Evolutionary conservation across 257 asterid species (phyloP).

Genomic region (Fraxinus quadrangulata): DNA sequence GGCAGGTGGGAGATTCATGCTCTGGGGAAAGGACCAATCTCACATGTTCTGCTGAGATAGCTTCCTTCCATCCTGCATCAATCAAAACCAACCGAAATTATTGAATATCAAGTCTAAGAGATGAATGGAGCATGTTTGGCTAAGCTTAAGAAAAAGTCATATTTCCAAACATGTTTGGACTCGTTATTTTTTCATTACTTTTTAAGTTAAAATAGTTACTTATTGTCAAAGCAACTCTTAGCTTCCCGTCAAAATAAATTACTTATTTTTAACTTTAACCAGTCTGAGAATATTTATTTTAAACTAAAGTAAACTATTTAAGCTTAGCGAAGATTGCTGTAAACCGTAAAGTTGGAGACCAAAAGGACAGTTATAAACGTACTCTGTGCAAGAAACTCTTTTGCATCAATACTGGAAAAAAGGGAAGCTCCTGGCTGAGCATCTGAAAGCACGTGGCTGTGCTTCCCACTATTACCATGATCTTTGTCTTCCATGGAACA

Average conservation of each 20-base stretch:
- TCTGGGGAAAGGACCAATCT: slow-evolving; percentile 53
- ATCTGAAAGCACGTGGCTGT: slow-evolving; percentile 27
- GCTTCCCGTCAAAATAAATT: not conserved
- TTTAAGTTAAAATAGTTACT: not conserved
- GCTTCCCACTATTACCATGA: slow-evolving; percentile 31
- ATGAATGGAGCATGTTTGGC: not conserved
- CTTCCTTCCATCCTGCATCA: slow-evolving; percentile 85
- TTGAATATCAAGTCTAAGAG: too few relatives aligned
- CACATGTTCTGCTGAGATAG: slow-evolving; percentile 69
- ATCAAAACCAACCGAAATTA: slow-evolving; percentile 2
- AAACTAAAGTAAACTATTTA: not conserved
- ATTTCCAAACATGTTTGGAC: not conserved
- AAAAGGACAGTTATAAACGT: slow-evolving; percentile 31
- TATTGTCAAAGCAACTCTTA: not conserved
- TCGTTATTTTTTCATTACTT: not conserved
- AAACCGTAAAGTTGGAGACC: not conserved
- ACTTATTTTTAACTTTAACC: not conserved
- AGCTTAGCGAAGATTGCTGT: not conserved
- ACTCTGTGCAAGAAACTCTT: slow-evolving; percentile 75
- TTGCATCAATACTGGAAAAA: slow-evolving; percentile 54
- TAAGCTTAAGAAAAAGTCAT: not conserved
- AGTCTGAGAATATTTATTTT: not conserved
- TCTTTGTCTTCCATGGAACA: slow-evolving; percentile 28
- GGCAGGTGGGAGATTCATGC: slow-evolving; percentile 39
- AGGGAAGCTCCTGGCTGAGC: slow-evolving; percentile 34